Base-by-base conservation (phyloP, 805 yeast genomes). In the Grigorovia yakushimaensis region DNA sequence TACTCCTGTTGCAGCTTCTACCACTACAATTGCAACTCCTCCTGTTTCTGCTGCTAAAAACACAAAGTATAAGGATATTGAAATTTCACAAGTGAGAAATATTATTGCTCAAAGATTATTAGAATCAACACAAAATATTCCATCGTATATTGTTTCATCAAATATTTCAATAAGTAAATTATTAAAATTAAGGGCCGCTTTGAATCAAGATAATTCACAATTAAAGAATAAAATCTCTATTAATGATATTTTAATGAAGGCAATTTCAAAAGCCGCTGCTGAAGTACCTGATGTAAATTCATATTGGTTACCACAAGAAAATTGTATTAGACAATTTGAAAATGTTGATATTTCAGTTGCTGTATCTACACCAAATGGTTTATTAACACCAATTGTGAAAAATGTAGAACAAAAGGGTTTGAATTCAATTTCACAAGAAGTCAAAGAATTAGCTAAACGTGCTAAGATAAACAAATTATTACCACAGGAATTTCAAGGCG, bases 401-500 rank as follows among this genome's bases (percentile, higher is more conserved):
- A 76, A 82, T 63, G 97, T 95, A 41, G 85, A 93, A 64, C 58
- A 82, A 49, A 87, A 84, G 76, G 98, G 98, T 40, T 78, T 93
- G 51, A 78, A 81, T 47, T 61, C 80, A 35, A 93, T 93, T 63
- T 91, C 98, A 40, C 66, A 68, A 51, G 87, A 83, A 66, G 78
- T 87, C 61, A 93, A 93, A 76, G 96, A 84, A 58, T 77, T 93
- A 58, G 98, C 96, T 57, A 85, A 85, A 77, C 87, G 93, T 71
- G 99, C 99, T 52, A 88, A 91, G 71, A 88, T 77, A 51, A 88
- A 88, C 72, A 93, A 91, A 76, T 81, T 93, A 67, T 65, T 72
- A 55, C 99, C 99, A 53, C 95, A 88, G 69, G 98, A 93, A 74
- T 93, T 85, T 82, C 96, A 88, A 78, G 99, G 99, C 61, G 99